phyloP scores from a whole-genome alignment of 352 stramenopile species.

The Pythium monospermum region DNA sequence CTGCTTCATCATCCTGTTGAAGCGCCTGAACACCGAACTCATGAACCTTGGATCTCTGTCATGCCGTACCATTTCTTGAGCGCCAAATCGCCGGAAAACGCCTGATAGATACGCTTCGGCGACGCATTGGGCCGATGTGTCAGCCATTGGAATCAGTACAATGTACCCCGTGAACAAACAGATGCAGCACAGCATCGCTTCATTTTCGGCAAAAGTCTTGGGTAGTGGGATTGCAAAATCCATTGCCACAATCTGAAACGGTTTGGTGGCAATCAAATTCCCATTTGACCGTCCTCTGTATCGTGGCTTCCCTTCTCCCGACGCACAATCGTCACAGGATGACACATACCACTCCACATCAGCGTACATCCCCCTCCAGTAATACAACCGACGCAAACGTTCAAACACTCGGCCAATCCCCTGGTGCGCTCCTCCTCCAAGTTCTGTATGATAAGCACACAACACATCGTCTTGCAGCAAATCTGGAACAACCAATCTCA shows the following conservation, averaged over 20 bases:
- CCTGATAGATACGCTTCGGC: constrained; percentile 21
- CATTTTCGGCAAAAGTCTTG: constrained; percentile 18
- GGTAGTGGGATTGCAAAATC: constrained; percentile 26
- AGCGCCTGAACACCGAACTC: constrained; percentile 10
- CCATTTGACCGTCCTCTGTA: not conserved
- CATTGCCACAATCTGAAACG: constrained; percentile 27
- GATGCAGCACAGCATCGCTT: constrained; percentile 22
- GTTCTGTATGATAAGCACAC: constrained; percentile 15
- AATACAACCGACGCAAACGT: not conserved
- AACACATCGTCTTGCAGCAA: not conserved
- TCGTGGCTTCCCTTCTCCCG: constrained; percentile 8
- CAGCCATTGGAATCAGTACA: constrained; percentile 16
- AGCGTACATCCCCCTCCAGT: constrained; percentile 10
- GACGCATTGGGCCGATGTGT: constrained; percentile 16
- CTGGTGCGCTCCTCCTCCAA: constrained; percentile 21
- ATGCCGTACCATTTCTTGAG: constrained; percentile 11
- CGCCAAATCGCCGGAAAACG: constrained; percentile 14
- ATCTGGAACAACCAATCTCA: not conserved
- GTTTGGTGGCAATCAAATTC: constrained; percentile 8
- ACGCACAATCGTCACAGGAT: constrained; percentile 16
- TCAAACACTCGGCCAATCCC: constrained; percentile 4
- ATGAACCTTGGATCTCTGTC: constrained; percentile 19
- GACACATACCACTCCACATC: constrained; percentile 7
- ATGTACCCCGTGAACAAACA: constrained; percentile 17
- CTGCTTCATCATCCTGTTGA: constrained; percentile 18